These are phyloP conservation scores for Vicia villosa DNA, from an alignment of 306 rosid species.

Conservation along the genomic window DNA sequence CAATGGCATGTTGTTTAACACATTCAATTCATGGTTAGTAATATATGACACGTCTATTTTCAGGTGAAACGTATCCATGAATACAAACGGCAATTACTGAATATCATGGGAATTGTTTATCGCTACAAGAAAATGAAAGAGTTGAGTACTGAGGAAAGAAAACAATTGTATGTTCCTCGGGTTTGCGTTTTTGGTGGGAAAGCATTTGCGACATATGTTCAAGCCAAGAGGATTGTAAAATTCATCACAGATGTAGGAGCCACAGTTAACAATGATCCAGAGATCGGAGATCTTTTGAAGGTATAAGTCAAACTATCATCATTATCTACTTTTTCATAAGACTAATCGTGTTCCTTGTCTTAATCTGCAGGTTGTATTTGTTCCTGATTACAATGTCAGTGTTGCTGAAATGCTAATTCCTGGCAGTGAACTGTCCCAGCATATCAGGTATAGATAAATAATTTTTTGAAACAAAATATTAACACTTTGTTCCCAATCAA, in stretches of 20 bases:
- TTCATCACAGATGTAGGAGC: slow-evolving; percentile 91
- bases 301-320: slow-evolving; percentile 40
- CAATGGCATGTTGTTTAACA: not conserved
- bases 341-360: slow-evolving; percentile 11
- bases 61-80: slow-evolving; percentile 99
- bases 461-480: not conserved
- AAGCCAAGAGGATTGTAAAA: slow-evolving; percentile 96
- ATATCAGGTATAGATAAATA: slow-evolving; percentile 62
- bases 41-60: slow-evolving; percentile 21
- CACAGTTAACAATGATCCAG: slow-evolving; percentile 77
- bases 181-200: slow-evolving; percentile 98
- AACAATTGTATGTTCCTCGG: slow-evolving; percentile 70
- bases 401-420: slow-evolving; percentile 90
- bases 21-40: slow-evolving; percentile 26
- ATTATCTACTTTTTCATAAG: not conserved
- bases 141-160: slow-evolving; percentile 68
- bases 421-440: slow-evolving; percentile 97
- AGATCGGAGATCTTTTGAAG: slow-evolving; percentile 90
- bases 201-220: slow-evolving; percentile 92
- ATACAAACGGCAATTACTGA: slow-evolving; percentile 86
- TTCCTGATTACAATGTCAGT: slow-evolving; percentile 96
- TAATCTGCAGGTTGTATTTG: slow-evolving; percentile 69
- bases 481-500: slow-evolving; percentile 8
- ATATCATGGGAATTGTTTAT: slow-evolving; percentile 86
- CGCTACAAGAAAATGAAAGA: slow-evolving; percentile 96